Conservation (phyloP, 73 alveolate genomes). For the Stentor roeselii region DNA sequence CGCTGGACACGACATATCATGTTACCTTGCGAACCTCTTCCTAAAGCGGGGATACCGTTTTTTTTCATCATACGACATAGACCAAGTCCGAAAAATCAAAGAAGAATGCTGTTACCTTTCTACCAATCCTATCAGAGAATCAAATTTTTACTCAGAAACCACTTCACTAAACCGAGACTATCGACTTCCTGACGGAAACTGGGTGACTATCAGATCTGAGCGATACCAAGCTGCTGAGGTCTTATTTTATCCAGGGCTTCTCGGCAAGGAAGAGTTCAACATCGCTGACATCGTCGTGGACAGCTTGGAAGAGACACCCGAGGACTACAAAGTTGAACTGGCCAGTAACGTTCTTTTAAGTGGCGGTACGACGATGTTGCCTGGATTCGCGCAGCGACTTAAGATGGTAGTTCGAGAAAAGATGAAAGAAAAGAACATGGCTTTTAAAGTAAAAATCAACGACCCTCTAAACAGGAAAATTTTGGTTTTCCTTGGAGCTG, state of each 20-base stretch:
- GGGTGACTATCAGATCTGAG: constrained; percentile 66
- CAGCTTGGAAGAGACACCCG: constrained; percentile 68
- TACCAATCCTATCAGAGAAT: constrained; percentile 66
- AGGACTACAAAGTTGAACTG: constrained; percentile 62
- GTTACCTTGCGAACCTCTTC: constrained; percentile 68
- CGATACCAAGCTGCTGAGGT: constrained; percentile 87
- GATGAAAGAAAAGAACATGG: constrained; percentile 37
- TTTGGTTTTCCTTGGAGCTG: constrained; percentile 85
- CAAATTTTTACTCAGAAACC: constrained; percentile 70
- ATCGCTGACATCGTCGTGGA: constrained; percentile 69
- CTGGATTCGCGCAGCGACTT: constrained; percentile 93
- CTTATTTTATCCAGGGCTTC: constrained; percentile 64
- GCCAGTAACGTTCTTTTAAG: constrained; percentile 53
- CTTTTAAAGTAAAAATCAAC: constrained; percentile 35
- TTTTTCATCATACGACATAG: constrained; percentile 80
- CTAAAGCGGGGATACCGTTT: constrained; percentile 80
- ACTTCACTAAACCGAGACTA: constrained; percentile 64
- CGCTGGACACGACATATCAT: constrained; percentile 88
- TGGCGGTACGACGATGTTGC: constrained; percentile 98
- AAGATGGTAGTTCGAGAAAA: constrained; percentile 65
- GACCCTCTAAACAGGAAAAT: constrained; percentile 91
- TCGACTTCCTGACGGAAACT: constrained; percentile 76
- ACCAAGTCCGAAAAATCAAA: constrained; percentile 77
- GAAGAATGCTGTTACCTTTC: constrained; percentile 78
- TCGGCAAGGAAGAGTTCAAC: constrained; percentile 71